These are phyloP conservation scores for Boletus patriciae DNA, from an alignment of 768 basidiomycete species.

Conservation along the genomic window DNA sequence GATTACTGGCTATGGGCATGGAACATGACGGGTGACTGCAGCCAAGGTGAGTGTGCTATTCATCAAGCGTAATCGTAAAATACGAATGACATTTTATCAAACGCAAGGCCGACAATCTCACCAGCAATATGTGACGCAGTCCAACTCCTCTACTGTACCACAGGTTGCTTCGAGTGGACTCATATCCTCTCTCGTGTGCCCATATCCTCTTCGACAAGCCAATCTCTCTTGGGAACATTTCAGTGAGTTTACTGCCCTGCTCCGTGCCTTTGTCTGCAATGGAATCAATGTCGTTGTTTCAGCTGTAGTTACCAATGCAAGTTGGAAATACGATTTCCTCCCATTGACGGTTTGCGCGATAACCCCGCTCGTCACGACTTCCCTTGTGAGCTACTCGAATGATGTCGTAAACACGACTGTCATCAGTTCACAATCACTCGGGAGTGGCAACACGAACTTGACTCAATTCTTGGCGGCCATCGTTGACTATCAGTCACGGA, in stretches of 20 bases:
- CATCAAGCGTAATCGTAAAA: neutral
- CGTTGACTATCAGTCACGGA: slow-evolving; percentile 3
- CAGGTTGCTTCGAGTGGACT: slow-evolving; percentile 1
- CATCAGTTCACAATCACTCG: slow-evolving; percentile 1
- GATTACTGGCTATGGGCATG: slow-evolving; percentile 11
- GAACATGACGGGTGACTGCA: slow-evolving; percentile 1
- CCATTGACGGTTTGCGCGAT: slow-evolving; percentile 11
- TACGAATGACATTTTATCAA: neutral
- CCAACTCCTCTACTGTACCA: neutral
- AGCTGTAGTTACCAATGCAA: slow-evolving; percentile 2
- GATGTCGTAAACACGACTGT: slow-evolving; percentile 1
- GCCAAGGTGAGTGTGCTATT: neutral
- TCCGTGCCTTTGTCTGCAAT: no score
- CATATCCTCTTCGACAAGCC: slow-evolving; percentile 1
- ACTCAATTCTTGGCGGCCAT: slow-evolving; percentile 13
- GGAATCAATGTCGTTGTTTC: neutral
- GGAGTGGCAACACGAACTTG: slow-evolving; percentile 2
- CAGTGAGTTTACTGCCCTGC: neutral
- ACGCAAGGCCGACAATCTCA: slow-evolving; percentile 1
- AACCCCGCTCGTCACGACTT: slow-evolving; percentile 8
- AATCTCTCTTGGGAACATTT: neutral
- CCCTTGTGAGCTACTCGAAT: slow-evolving; percentile 13
- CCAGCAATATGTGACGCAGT: slow-evolving; percentile 3
- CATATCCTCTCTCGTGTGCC: slow-evolving; percentile 2
- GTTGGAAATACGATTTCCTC: slow-evolving; percentile 18